phyloP scores from a whole-genome alignment of 129 eudicot genomes.

The sunflower (Helianthus annuus) region DNA sequence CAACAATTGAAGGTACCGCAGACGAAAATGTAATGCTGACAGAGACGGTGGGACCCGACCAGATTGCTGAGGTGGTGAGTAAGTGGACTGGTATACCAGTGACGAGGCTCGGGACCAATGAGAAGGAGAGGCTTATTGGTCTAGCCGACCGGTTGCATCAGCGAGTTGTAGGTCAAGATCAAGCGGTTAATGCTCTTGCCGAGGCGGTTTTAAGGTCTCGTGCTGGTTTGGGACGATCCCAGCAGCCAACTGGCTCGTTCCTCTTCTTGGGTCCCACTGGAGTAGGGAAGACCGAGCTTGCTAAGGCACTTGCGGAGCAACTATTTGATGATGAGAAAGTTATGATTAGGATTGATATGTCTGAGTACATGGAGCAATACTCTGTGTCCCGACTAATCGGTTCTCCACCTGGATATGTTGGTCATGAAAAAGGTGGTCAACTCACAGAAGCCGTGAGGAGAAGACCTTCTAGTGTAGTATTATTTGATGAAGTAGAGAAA shows the following conservation, averaged over 20 bases:
- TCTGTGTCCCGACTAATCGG: slow-evolving; percentile 90
- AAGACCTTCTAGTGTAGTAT: slow-evolving; percentile 77
- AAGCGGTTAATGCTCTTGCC: slow-evolving; percentile 82
- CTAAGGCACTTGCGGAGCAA: slow-evolving; percentile 95
- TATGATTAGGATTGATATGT: slow-evolving; percentile 87
- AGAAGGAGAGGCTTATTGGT: slow-evolving; percentile 76
- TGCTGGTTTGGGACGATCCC: slow-evolving; percentile 94
- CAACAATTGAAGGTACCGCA: slow-evolving; percentile 60
- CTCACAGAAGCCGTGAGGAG: slow-evolving; percentile 92
- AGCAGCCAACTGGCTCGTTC: slow-evolving; percentile 96
- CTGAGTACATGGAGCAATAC: slow-evolving; percentile 97
- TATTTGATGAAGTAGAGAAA: slow-evolving; percentile 90
- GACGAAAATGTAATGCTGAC: slow-evolving; percentile 67
- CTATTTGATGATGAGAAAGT: slow-evolving; percentile 84
- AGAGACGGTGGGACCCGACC: slow-evolving; percentile 90
- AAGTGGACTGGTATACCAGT: slow-evolving; percentile 99
- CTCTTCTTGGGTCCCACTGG: slow-evolving; percentile 96
- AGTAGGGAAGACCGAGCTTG: slow-evolving; percentile 97
- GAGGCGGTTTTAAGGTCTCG: slow-evolving; percentile 94
- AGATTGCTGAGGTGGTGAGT: slow-evolving; percentile 94
- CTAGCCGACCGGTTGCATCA: slow-evolving; percentile 77
- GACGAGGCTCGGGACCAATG: slow-evolving; percentile 84
- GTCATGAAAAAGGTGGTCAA: slow-evolving; percentile 97
- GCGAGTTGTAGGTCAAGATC: slow-evolving; percentile 88
- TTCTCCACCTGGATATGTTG: slow-evolving; percentile 99